Percentiles rank a stretch among this genome's conserved stretches.
Conservation (phyloP, 2,329 filamentous ascomycete species). For the Leptographium galeiforme region DNA sequence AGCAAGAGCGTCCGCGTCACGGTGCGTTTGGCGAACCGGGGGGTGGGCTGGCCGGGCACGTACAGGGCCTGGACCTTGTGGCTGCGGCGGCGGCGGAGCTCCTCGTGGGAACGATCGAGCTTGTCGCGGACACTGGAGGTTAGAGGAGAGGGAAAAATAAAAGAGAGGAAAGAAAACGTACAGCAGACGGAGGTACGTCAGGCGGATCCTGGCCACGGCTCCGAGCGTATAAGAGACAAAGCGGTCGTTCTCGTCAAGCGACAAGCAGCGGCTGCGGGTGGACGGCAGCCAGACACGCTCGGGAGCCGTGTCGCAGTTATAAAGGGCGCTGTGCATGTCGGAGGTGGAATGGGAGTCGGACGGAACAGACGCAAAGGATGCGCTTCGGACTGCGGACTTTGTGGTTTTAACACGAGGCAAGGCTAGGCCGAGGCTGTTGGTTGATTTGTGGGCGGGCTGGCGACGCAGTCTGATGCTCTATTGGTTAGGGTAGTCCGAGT, state of each 20-base stretch:
- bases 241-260: slow-evolving; percentile 16
- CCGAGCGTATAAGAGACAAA: slow-evolving; percentile 26
- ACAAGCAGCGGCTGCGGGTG: neutral
- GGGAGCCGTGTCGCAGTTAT: neutral
- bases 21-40: slow-evolving; percentile 20
- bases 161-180: neutral
- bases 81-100: slow-evolving; percentile 15
- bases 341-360: neutral
- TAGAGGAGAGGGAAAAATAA: neutral
- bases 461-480: too few species aligned
- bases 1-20: slow-evolving; percentile 15
- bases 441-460: too few species aligned
- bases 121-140: slow-evolving; percentile 11
- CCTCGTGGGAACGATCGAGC: slow-evolving; percentile 1
- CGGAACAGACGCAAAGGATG: neutral
- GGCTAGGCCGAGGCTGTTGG: too few species aligned
- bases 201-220: slow-evolving; percentile 30
- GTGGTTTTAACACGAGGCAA: too few species aligned
- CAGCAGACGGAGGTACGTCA: slow-evolving; percentile 24
- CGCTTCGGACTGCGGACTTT: too few species aligned
- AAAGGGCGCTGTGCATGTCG: neutral
- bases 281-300: neutral
- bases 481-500: too few species aligned
- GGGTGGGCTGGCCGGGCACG: slow-evolving; percentile 8
- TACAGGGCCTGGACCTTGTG: slow-evolving; percentile 11